These are phyloP conservation scores for Rosa lucieae DNA, from an alignment of 306 rosid species.

Conservation along the genomic window DNA sequence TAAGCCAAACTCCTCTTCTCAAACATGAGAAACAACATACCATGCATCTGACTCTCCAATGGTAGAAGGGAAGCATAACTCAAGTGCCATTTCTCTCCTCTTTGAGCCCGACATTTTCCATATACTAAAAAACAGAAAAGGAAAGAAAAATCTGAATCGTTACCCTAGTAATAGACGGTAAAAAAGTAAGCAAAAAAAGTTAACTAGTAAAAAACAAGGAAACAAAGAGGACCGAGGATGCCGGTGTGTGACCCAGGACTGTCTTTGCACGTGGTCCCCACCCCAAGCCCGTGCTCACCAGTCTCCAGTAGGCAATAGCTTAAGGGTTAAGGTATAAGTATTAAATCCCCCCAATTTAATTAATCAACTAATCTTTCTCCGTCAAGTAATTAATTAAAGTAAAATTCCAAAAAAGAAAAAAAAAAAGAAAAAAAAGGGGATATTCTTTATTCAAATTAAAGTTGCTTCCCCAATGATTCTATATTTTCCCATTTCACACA, in stretches of 20 bases:
- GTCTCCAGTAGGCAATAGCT: not conserved
- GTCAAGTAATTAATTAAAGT: not conserved
- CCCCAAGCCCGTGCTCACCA: not conserved
- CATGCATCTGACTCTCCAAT: not conserved
- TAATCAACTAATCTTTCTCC: not conserved
- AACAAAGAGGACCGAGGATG: not conserved
- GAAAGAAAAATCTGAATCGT: too few species aligned
- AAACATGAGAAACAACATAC: too few species aligned
- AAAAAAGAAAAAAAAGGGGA: not conserved
- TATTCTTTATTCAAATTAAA: conserved; percentile 12
- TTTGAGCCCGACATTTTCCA: too few species aligned
- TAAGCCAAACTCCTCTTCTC: too few species aligned
- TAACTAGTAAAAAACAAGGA: not conserved
- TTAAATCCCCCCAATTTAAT: not conserved
- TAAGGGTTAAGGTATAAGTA: not conserved
- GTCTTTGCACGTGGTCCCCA: not conserved
- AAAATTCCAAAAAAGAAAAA: not conserved
- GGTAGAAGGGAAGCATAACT: not conserved
- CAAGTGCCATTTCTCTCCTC: not conserved
- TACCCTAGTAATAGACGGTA: too few species aligned
- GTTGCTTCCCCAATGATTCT: not conserved
- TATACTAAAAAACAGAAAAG: too few species aligned
- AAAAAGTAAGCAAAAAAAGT: not conserved
- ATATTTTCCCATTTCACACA: not conserved
- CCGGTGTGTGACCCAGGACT: not conserved